Conservation (phyloP, 768 basidiomycete genomes). For the Gautieria morchelliformis region DNA sequence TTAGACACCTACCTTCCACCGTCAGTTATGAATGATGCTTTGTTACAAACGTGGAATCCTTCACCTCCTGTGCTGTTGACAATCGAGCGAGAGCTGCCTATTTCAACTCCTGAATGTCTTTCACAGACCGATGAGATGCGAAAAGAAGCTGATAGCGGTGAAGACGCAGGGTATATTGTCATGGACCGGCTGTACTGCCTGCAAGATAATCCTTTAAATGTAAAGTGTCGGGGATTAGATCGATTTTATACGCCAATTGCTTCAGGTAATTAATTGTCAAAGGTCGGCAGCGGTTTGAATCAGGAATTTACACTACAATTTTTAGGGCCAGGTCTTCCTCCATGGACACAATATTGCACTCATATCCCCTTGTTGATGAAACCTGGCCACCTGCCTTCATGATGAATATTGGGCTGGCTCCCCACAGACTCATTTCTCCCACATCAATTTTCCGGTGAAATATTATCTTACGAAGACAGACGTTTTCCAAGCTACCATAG, state of each 20-base stretch:
- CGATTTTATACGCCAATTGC: too few species aligned
- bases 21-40: background rate
- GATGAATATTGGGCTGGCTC: conserved; percentile 8
- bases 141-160: background rate
- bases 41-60: conserved; percentile 1
- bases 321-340: too few species aligned
- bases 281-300: too few species aligned
- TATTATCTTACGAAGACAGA: conserved; percentile 23
- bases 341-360: conserved; percentile 3
- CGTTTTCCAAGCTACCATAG: conserved; percentile 59
- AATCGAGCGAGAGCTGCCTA: background rate
- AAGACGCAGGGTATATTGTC: background rate
- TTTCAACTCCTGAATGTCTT: background rate
- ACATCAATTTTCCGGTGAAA: conserved; percentile 2
- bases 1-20: background rate
- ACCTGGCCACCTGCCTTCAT: background rate
- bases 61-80: background rate
- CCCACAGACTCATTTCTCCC: background rate
- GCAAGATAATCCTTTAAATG: conserved; percentile 4
- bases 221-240: too few species aligned
- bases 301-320: too few species aligned
- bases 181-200: background rate
- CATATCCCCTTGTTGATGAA: background rate
- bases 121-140: background rate
- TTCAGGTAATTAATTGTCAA: too few species aligned